These are phyloP conservation scores for Corymbia maculata DNA, from an alignment of 345 rosid genomes.

Conservation along the genomic window DNA sequence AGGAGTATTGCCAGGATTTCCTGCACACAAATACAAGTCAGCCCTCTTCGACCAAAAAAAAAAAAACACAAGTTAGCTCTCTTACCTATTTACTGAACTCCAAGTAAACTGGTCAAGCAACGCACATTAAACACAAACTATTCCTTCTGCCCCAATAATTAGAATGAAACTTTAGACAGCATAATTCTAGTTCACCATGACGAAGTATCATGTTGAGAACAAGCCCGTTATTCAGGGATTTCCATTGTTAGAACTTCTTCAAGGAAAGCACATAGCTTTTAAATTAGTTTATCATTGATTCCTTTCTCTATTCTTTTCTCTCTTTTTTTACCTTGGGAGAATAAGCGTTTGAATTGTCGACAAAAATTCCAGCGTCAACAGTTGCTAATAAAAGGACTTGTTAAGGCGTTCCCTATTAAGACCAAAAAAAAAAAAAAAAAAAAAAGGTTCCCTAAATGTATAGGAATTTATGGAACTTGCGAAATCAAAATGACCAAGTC, in stretches of 20 bases:
- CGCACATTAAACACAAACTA: neutral
- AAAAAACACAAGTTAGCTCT: no score
- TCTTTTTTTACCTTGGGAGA: no score
- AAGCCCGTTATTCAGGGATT: neutral
- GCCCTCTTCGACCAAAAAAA: neutral
- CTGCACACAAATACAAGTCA: conserved; percentile 22
- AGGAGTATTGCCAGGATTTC: conserved; percentile 69
- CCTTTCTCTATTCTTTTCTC: no score
- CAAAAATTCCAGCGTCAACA: no score
- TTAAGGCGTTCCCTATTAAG: no score
- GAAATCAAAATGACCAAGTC: neutral
- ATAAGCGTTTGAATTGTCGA: no score
- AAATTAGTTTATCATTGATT: no score
- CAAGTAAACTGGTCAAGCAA: neutral
- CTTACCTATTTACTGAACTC: neutral
- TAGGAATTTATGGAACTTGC: no score
- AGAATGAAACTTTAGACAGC: neutral
- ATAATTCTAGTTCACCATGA: neutral
- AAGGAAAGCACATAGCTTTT: neutral
- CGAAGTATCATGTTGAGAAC: neutral
- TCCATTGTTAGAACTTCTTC: neutral
- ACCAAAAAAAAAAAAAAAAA: no score
- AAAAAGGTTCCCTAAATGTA: no score
- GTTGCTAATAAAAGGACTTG: no score
- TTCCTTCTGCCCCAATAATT: neutral